Evolutionary conservation across 2,329 filamentous ascomycete genomes (phyloP), one percentile per base, ranked within the genome.

Genomic region (Aspergillus ruber): DNA sequence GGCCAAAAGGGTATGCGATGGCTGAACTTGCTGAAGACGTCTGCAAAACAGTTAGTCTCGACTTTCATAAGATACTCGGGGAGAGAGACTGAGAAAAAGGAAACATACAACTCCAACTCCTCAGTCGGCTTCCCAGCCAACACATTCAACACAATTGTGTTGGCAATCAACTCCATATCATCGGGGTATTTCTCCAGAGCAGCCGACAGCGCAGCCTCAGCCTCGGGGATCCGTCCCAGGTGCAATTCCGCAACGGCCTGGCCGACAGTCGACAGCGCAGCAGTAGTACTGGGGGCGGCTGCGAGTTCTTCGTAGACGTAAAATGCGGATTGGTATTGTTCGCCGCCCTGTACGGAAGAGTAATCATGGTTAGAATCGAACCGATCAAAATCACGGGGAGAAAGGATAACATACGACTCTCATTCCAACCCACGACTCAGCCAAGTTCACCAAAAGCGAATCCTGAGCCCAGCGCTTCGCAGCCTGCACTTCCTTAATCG

Each of bases 251-350:
- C 86, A 21, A 97, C 83, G 21, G 90, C 91, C 73, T 97, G 93
- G 17, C 88, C 85, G 51, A 95, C 82, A 47, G 96, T 80, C 15
- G 82, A 86, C 56, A 84, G 78, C 45, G 84, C 78, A 13, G 88
- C 88, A 43, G 88, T 84, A 15, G 88, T 90, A 27, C 87, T 83
- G 2, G 90, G 85, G 23, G 88, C 85, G 64, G 95, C 88, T 4
- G 93, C 91, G 43, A 97, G 81, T 70, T 98, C 93, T 71, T 97
- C 91, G 63, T 89, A 97, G 51, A 97, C 91, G 76, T 98, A 97
- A 72, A 95, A 97, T 15, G 91, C 85, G 64, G 93, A 88, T 64
- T 97, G 93, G 71, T 97, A 97, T 68, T 89, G 93, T 59, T 95
- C 90, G 57, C 90, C 90, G 63, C 91, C 91, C 86, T 95, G 29